Conservation (phyloP, 352 stramenopile genomes). For the Pseudoperonospora humuli region DNA sequence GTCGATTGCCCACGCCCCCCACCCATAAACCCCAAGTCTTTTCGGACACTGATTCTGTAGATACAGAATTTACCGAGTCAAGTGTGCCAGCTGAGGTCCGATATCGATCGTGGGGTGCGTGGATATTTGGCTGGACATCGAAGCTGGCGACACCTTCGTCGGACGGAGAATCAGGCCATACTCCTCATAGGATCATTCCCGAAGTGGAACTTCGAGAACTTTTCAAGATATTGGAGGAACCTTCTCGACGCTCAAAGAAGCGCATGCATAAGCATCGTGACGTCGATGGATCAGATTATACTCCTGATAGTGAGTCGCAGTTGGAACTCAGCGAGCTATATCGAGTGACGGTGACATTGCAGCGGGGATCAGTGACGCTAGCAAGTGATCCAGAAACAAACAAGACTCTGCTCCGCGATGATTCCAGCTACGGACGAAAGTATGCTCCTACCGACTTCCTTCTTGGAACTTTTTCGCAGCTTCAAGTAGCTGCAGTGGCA, state of each 20-base stretch:
- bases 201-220: constrained; percentile 79
- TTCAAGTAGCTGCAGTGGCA: constrained; percentile 64
- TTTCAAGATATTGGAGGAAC: constrained; percentile 84
- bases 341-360: constrained; percentile 60
- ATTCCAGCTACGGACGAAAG: constrained; percentile 51
- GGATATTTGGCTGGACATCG: constrained; percentile 84
- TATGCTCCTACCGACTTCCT: constrained; percentile 75
- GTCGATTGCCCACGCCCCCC: constrained; percentile 25
- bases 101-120: constrained; percentile 75
- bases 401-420: constrained; percentile 47
- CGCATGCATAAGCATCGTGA: constrained; percentile 29
- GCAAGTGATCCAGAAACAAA: constrained; percentile 71
- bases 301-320: constrained; percentile 30
- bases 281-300: constrained; percentile 15
- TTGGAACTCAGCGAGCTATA: constrained; percentile 46
- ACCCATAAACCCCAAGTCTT: constrained; percentile 39
- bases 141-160: constrained; percentile 39
- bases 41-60: constrained; percentile 75
- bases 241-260: constrained; percentile 57
- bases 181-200: constrained; percentile 44
- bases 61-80: constrained; percentile 64
- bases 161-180: constrained; percentile 18
- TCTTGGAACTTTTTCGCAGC: constrained; percentile 64
- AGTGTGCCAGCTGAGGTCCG: constrained; percentile 63
- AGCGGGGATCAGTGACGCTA: constrained; percentile 68